Conservation (phyloP, 1,284 basidiomycete genomes). For the Afroboletus lepidellus region DNA sequence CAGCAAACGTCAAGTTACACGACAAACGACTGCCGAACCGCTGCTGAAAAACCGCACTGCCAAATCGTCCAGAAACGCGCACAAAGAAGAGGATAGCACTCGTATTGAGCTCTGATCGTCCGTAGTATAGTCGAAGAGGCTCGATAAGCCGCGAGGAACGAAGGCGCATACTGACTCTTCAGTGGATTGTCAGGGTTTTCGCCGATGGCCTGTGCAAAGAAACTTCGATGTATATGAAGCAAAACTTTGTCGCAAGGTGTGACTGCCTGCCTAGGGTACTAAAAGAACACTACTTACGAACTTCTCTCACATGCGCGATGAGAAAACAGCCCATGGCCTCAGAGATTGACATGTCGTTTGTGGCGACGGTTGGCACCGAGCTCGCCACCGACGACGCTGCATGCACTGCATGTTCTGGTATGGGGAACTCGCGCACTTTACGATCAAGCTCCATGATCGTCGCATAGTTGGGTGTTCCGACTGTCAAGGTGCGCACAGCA, state of each 20-base stretch:
- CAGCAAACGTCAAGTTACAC: conserved; percentile 4
- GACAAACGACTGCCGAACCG: conserved; percentile 40
- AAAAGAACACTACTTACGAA: conserved; percentile 41
- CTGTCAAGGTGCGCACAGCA: conserved; percentile 57
- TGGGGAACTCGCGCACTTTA: conserved; percentile 63
- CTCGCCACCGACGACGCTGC: conserved; percentile 23
- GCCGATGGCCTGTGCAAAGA: conserved; percentile 69
- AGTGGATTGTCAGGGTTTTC: conserved; percentile 59
- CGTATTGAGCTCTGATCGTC: conserved; percentile 53
- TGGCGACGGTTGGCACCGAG: conserved; percentile 11
- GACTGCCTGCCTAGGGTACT: not conserved
- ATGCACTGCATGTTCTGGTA: conserved; percentile 47
- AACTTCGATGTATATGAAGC: conserved; percentile 65
- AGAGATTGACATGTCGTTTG: conserved; percentile 27
- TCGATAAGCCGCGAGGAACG: conserved; percentile 63
- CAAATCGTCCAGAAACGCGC: conserved; percentile 61
- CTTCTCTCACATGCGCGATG: conserved; percentile 53
- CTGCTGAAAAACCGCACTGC: conserved; percentile 64
- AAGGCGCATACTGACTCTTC: conserved; percentile 57
- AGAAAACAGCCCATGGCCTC: conserved; percentile 51
- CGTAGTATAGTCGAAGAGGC: conserved; percentile 58
- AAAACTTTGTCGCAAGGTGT: conserved; percentile 44
- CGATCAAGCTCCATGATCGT: conserved; percentile 72
- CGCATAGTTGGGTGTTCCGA: conserved; percentile 60
- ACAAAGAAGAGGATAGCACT: conserved; percentile 48